These are phyloP conservation scores for Marvania coccoides DNA, from an alignment of 139 green algal genomes.

Conservation along the genomic window DNA sequence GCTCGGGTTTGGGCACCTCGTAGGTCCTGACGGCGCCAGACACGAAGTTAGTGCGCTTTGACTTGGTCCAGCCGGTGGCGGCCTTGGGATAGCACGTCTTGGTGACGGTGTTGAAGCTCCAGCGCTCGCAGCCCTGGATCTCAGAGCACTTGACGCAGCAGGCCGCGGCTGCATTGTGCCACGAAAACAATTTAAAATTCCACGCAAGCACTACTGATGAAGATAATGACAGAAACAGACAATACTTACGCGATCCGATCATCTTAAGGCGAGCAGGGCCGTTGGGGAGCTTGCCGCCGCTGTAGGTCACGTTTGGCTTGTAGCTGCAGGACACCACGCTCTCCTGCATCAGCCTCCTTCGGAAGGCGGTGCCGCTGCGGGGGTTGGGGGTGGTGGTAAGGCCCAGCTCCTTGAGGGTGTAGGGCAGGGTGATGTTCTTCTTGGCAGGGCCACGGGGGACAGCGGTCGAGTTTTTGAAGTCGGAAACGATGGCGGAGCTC, in stretches of 20 bases:
- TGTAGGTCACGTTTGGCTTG: background rate
- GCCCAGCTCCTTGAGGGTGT: background rate
- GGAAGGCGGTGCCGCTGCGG: too few species aligned
- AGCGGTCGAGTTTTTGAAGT: too few species aligned
- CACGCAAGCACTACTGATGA: too few species aligned
- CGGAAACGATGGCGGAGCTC: too few species aligned
- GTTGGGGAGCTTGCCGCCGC: background rate
- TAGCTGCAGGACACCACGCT: too few species aligned
- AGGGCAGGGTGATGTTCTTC: background rate
- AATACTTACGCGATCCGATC: too few species aligned
- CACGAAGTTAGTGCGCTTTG: background rate
- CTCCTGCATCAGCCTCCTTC: too few species aligned
- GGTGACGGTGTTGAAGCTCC: background rate
- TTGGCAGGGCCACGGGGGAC: too few species aligned
- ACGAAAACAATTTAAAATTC: too few species aligned
- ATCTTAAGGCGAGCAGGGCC: background rate
- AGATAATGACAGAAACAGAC: too few species aligned
- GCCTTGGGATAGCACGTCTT: slow-evolving; percentile 6
- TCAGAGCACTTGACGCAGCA: background rate
- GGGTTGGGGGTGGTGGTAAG: too few species aligned
- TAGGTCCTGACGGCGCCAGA: background rate
- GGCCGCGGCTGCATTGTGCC: background rate
- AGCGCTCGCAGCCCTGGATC: background rate
- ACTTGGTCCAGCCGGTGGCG: background rate
- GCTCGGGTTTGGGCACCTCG: background rate